Conservation (phyloP, 495 filamentous ascomycete species). For the Pseudomonodictys pantanalensis region DNA sequence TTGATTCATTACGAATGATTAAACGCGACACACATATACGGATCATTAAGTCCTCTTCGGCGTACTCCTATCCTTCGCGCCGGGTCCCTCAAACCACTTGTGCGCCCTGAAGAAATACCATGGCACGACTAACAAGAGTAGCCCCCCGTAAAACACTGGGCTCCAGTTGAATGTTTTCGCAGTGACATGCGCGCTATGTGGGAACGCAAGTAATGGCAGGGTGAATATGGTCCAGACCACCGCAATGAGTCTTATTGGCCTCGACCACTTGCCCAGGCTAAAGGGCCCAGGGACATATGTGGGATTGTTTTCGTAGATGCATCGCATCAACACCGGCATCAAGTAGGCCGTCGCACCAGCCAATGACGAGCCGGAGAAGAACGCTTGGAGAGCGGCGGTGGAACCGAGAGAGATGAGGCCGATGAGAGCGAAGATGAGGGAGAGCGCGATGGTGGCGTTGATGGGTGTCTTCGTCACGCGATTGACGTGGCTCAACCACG, state of each 20-base stretch:
- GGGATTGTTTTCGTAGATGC: slow-evolving; percentile 3
- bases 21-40: too few species aligned
- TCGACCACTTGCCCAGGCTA: background rate
- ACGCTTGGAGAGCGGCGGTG: slow-evolving; percentile 7
- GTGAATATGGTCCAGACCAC: slow-evolving; percentile 7
- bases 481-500: slow-evolving; percentile 6
- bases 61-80: too few species aligned
- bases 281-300: slow-evolving; percentile 12
- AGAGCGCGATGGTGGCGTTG: slow-evolving; percentile 10
- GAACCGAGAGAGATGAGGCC: slow-evolving; percentile 16
- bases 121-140: background rate
- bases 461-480: slow-evolving; percentile 8
- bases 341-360: slow-evolving; percentile 11
- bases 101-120: slow-evolving; percentile 4
- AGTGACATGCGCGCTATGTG: slow-evolving; percentile 8
- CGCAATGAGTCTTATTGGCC: slow-evolving; percentile 1
- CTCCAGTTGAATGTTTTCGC: slow-evolving; percentile 14
- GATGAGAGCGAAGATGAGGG: slow-evolving; percentile 11
- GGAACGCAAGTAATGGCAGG: slow-evolving; percentile 10
- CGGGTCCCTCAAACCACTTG: slow-evolving; percentile 8
- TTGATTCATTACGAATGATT: too few species aligned
- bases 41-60: too few species aligned
- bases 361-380: slow-evolving; percentile 5
- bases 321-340: slow-evolving; percentile 3
- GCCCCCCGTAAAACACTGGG: background rate